phyloP scores from a whole-genome alignment of 192 early-diverging fungal species.

The Backusella australiensis region DNA sequence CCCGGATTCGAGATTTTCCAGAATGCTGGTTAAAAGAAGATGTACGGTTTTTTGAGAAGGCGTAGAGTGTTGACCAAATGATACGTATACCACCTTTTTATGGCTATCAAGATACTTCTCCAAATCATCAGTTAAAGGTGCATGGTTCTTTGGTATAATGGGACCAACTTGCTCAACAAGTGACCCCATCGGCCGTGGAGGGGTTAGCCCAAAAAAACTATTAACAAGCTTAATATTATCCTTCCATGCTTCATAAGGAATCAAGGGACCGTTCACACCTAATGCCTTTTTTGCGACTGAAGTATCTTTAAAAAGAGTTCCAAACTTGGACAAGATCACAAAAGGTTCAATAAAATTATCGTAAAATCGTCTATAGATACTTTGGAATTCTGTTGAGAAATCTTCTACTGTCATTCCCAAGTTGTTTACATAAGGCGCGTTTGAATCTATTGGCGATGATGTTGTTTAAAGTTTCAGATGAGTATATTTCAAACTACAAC shows the following conservation, averaged over 20 bases:
- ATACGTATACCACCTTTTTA: constrained; percentile 21
- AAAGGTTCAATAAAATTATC: neutral
- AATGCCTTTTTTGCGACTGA: neutral
- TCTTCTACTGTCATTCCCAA: neutral
- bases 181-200: constrained; percentile 14
- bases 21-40: constrained; percentile 17
- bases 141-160: constrained; percentile 24
- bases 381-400: neutral
- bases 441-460: neutral
- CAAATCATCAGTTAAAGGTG: neutral
- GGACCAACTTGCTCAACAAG: constrained; percentile 35
- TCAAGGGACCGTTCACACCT: neutral
- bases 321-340: neutral
- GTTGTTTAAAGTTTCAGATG: neutral
- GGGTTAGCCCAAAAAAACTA: constrained; percentile 15
- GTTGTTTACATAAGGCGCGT: neutral
- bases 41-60: neutral
- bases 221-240: constrained; percentile 21
- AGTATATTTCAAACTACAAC: neutral
- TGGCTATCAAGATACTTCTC: constrained; percentile 18
- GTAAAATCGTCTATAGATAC: neutral
- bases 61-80: constrained; percentile 28
- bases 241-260: neutral
- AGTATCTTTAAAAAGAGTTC: no score
- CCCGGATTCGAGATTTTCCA: constrained; percentile 16